Evolutionary conservation across 352 stramenopile genomes (phyloP), one percentile per base, ranked within the genome.

Genomic region (Pythium graminicola): DNA sequence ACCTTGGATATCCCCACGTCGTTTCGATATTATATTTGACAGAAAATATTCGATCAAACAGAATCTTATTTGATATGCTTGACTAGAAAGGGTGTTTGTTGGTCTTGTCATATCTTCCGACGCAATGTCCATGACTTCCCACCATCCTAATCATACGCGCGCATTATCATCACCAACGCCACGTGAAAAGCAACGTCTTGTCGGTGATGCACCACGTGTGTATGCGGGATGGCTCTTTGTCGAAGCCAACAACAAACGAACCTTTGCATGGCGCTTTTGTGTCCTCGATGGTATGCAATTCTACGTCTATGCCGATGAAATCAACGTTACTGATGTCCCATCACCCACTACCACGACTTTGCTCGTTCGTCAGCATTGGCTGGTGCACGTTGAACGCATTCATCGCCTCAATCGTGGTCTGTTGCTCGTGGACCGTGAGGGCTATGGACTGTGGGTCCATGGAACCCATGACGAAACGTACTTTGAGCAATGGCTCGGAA

Each of bases 391-490:
- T 13, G 60, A 78, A 45, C 65, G 71, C 10, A 57, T 81, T 27
- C 56, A 73, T 32, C 67, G 58, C 8, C 50, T 78, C 41, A 81
- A 81, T 38, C 68, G 71, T 35, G 65, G 65, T 1, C 54, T 81
- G 7, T 17, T 74, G 43, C 48, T 81, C 13, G 57, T 72, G 1
- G 65, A 69, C 33, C 36, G 19, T 17, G 44, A 60, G 7, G 56
- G 60, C 11, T 54, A 63, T 32, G 57, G 54, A 2, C 35, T 81
- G 17, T 81, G 66, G 68, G 45, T 72, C 4, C 71, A 81, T 23
- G 68, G 45, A 0, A 62, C 60, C 14, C 65, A 74, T 50, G 47
- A 69, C 20, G 52, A 60, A 0, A 9, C 35, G 16, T 62, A 67
- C 36, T 81, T 68, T 36, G 69, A 74, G 47, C 41, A 61, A 14